Conservation (phyloP, 495 filamentous ascomycete genomes). For the Penicillium waksmanii region DNA sequence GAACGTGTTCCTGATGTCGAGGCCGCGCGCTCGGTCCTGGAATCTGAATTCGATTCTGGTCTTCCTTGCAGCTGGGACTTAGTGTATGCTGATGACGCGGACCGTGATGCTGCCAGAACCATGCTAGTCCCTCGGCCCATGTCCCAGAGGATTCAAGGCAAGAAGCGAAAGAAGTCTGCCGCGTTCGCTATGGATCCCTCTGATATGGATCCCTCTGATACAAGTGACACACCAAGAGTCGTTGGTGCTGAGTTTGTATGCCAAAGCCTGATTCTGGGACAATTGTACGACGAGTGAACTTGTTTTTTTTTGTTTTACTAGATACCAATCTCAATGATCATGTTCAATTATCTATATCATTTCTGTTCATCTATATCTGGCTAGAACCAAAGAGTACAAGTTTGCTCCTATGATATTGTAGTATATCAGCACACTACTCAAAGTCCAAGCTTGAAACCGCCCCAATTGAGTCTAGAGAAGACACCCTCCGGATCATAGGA, state of each 20-base stretch:
- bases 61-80: slow-evolving; percentile 65
- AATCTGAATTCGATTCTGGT: slow-evolving; percentile 45
- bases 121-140: slow-evolving; percentile 36
- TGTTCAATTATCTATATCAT: slow-evolving; percentile 4
- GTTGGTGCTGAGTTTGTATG: slow-evolving; percentile 87
- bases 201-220: slow-evolving; percentile 37
- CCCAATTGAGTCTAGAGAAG: slow-evolving; percentile 31
- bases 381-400: background rate
- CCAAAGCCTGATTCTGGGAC: slow-evolving; percentile 90
- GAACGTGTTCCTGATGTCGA: slow-evolving; percentile 65
- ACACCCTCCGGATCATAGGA: slow-evolving; percentile 38
- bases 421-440: background rate
- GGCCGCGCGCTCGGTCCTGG: slow-evolving; percentile 59
- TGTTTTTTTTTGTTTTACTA: slow-evolving; percentile 11
- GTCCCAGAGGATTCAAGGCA: slow-evolving; percentile 21
- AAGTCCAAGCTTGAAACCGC: slow-evolving; percentile 33
- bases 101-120: slow-evolving; percentile 49
- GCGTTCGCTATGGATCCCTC: slow-evolving; percentile 49
- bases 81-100: slow-evolving; percentile 75
- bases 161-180: slow-evolving; percentile 54
- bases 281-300: slow-evolving; percentile 65
- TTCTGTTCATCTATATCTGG: background rate
- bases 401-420: background rate
- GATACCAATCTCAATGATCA: slow-evolving; percentile 31
- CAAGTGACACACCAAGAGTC: slow-evolving; percentile 47